A percentile compares a stretch with the other conserved stretches of the same genome.
These are phyloP conservation scores for Arthrobotrys sphaeroides DNA, from an alignment of 2,329 filamentous ascomycete genomes.

Conservation along the genomic window DNA sequence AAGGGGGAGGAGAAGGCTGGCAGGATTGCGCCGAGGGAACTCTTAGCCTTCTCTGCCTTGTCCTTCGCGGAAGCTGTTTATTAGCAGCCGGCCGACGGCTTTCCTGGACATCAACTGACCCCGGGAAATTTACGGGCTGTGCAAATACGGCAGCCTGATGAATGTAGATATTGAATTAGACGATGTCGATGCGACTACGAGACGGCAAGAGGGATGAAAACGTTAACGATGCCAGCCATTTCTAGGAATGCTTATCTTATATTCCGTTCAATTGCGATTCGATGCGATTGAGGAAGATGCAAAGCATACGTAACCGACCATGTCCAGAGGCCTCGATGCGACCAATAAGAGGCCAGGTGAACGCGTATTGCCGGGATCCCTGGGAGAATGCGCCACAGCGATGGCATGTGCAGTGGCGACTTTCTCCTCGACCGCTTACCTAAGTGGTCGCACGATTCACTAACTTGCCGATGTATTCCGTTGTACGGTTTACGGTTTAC, in stretches of 20 bases:
- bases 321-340: neutral
- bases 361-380: constrained; percentile 11
- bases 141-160: neutral
- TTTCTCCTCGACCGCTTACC: neutral
- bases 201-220: neutral
- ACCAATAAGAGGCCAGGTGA: constrained; percentile 12
- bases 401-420: constrained; percentile 15
- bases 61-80: constrained; percentile 19
- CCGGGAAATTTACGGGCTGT: constrained; percentile 7
- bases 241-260: constrained; percentile 24
- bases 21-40: constrained; percentile 12
- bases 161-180: neutral
- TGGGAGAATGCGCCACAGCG: constrained; percentile 4
- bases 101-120: constrained; percentile 3
- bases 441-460: no score
- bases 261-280: constrained; percentile 12
- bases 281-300: constrained; percentile 7
- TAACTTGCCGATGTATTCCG: no score
- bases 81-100: constrained; percentile 9
- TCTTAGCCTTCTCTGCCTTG: constrained; percentile 20
- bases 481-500: constrained; percentile 1
- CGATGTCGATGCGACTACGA: neutral
- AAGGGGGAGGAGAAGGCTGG: constrained; percentile 15
- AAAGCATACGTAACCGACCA: constrained; percentile 18
- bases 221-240: constrained; percentile 6